These are phyloP conservation scores for Chenopodium quinoa DNA, from an alignment of 148 eudicot genomes.

Conservation along the genomic window DNA sequence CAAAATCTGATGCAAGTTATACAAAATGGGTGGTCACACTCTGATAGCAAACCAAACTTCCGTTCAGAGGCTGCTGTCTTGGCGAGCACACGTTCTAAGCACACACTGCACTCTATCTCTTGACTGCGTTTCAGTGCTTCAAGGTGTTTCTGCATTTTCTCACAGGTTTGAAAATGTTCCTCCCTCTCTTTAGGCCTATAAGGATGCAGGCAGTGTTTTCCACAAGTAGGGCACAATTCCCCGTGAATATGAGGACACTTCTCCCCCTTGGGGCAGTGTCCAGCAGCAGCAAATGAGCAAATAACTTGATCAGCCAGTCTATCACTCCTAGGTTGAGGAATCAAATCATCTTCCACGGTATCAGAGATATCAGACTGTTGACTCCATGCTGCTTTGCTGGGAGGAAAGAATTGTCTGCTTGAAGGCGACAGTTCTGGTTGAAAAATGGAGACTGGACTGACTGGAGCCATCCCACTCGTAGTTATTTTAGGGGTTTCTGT, in stretches of 20 bases:
- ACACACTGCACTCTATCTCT: conserved; percentile 94
- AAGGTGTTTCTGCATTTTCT: conserved; percentile 66
- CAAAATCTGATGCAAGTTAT: conserved; percentile 85
- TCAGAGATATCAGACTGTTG: conserved; percentile 29
- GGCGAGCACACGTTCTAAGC: conserved; percentile 87
- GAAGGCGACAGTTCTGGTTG: conserved; percentile 45
- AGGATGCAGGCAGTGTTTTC: conserved; percentile 85
- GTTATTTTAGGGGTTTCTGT: conserved; percentile 29
- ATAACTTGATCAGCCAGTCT: conserved; percentile 55
- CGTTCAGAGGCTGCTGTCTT: conserved; percentile 62
- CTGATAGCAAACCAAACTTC: conserved; percentile 88
- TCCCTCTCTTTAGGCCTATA: conserved; percentile 76
- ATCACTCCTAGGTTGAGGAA: conserved; percentile 33
- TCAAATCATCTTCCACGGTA: conserved; percentile 28
- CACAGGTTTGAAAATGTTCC: conserved; percentile 65
- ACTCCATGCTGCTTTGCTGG: conserved; percentile 40
- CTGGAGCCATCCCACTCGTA: conserved; percentile 11
- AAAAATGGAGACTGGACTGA: conserved; percentile 25
- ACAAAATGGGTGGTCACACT: conserved; percentile 96
- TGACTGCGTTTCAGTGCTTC: conserved; percentile 79
- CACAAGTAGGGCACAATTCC: conserved; percentile 74
- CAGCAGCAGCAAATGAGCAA: conserved; percentile 88
- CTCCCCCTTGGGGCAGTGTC: conserved; percentile 80
- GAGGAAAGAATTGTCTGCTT: conserved; percentile 28
- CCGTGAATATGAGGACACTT: conserved; percentile 92